Evolutionary conservation across 306 rosid species (phyloP).

Genomic region (Quercus berberidifolia): DNA sequence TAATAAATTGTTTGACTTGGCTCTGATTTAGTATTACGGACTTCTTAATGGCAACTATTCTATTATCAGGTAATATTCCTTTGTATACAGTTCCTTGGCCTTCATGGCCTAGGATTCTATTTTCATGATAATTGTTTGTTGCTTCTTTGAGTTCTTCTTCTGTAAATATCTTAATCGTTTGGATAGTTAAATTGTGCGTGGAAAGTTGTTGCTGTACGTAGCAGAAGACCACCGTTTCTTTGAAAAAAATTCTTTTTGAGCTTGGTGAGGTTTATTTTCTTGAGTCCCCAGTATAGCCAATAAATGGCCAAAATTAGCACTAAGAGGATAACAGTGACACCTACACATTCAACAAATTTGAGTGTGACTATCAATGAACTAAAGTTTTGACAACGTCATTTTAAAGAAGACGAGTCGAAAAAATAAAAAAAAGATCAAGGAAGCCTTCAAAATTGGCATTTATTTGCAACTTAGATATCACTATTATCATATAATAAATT

Average conservation of each 20-base stretch:
- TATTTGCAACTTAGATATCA: too few relatives aligned
- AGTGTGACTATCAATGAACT: background rate
- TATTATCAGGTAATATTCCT: background rate
- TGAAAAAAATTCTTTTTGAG: slow-evolving; percentile 24
- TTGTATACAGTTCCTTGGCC: slow-evolving; percentile 21
- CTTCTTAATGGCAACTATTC: slow-evolving; percentile 33
- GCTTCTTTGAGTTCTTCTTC: slow-evolving; percentile 31
- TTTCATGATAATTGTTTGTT: slow-evolving; percentile 33
- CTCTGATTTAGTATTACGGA: slow-evolving; percentile 24
- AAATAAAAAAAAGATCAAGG: too few relatives aligned
- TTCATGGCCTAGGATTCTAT: slow-evolving; percentile 30
- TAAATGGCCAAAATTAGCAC: background rate
- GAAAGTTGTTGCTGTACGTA: slow-evolving; percentile 27
- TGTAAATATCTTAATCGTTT: slow-evolving; percentile 14
- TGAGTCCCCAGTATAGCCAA: slow-evolving; percentile 9
- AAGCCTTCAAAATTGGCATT: too few relatives aligned
- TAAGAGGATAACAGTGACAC: background rate
- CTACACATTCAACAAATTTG: slow-evolving; percentile 7
- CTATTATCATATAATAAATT: too few relatives aligned
- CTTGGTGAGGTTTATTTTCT: slow-evolving; percentile 24
- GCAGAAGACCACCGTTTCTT: slow-evolving; percentile 33
- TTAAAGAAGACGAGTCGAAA: too few relatives aligned
- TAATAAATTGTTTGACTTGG: slow-evolving; percentile 39
- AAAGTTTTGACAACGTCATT: too few relatives aligned
- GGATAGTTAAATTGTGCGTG: background rate